These are phyloP conservation scores for Streptanthus diversifolius DNA, from an alignment of 345 rosid species.

Conservation along the genomic window DNA sequence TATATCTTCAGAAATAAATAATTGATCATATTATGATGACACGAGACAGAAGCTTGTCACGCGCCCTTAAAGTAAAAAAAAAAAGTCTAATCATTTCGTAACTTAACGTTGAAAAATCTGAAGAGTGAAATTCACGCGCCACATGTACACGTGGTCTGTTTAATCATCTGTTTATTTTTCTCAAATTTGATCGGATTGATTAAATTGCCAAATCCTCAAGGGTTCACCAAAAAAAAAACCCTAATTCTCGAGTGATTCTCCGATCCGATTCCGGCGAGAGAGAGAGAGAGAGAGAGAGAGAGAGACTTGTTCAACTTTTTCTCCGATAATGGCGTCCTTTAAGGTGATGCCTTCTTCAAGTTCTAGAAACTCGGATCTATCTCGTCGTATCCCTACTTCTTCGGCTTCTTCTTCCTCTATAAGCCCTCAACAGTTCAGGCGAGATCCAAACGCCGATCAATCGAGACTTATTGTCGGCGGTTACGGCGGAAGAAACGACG, in stretches of 20 bases:
- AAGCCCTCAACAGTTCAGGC: conserved; percentile 22
- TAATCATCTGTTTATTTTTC: too few relatives aligned
- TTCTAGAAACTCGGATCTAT: conserved; percentile 60
- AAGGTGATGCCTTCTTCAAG: conserved; percentile 61
- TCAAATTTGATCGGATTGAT: not conserved
- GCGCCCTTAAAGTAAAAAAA: not conserved
- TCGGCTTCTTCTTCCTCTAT: conserved; percentile 35
- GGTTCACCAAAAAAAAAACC: not conserved
- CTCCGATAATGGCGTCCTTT: conserved; percentile 54
- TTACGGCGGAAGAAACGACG: conserved; percentile 16
- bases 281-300: not conserved
- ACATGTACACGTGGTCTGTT: not conserved
- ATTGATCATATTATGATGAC: conserved; percentile 9
- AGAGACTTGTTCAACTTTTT: not conserved
- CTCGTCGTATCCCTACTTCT: conserved; percentile 43
- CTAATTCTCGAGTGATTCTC: conserved; percentile 3
- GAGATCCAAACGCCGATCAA: conserved; percentile 18
- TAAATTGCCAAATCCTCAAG: not conserved
- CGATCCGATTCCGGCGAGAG: conserved; percentile 34
- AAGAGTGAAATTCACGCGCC: not conserved
- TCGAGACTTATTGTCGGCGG: not conserved
- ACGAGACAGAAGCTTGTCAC: conserved; percentile 10
- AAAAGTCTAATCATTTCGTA: not conserved
- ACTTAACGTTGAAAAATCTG: not conserved
- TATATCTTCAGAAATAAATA: not conserved